Evolutionary conservation across 768 basidiomycete species (phyloP), one percentile per base, ranked within the genome.

Genomic region (Tubosaeta brunneosetosa): DNA sequence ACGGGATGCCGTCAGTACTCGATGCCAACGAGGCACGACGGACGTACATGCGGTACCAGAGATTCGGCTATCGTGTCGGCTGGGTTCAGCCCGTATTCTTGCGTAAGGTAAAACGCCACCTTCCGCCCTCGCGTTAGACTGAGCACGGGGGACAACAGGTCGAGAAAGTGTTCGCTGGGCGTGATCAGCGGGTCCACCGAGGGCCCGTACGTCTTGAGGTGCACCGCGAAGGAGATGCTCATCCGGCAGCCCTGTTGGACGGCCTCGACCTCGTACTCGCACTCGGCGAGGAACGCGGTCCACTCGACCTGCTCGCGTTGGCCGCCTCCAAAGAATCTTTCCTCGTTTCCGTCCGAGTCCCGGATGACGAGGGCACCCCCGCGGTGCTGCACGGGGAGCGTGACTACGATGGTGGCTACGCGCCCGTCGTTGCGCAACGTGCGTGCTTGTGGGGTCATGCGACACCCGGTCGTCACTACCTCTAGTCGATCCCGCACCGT

Each of bases 131-230:
- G 79, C 40, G 81, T 82, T 61, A 83, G 68, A 61, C 88, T 89
- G 58, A 91, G 70, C 19, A 91, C 77, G 4, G 87, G 85, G 8
- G 83, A 81, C 44, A 91, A 65, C 40, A 85, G 59, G 61, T 90
- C 87, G 55, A 91, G 75, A 72, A 89, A 85, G 47, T 74, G 72
- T 61, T 89, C 86, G 68, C 81, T 89, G 3, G 89, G 89, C 3
- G 77, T 77, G 61, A 88, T 82, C 52, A 91, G 69, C 12, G 86
- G 82, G 58, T 85, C 80, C 22, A 81, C 75, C 50, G 74, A 73
- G 2, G 85, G 77, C 2, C 83, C 85, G 66, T 84, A 88, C 22
- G 79, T 79, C 71, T 78, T 83, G 57, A 88, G 71, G 56, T 82
- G 84, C 22, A 91, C 78, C 5, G 78, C 85, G 62, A 89, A 91